Conservation (phyloP, 768 basidiomycete genomes). For the Naematelia encephala region DNA sequence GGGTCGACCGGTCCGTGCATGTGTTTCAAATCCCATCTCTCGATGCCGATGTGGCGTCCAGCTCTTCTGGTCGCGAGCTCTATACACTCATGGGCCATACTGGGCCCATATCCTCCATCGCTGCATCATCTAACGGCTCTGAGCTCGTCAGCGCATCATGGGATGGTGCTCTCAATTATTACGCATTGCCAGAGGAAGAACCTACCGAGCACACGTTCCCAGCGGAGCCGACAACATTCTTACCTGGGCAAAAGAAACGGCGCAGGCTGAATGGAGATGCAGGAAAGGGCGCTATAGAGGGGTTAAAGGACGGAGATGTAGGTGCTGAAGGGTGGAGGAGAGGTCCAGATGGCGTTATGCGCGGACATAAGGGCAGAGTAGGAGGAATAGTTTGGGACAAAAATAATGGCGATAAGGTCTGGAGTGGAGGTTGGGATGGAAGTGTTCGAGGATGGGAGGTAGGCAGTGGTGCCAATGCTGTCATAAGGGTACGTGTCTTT, state of each 20-base stretch:
- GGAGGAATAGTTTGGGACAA: constrained; percentile 65
- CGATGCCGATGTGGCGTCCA: constrained; percentile 39
- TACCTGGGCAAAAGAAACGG: constrained; percentile 59
- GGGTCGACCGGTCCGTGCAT: constrained; percentile 48
- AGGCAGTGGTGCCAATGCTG: constrained; percentile 58
- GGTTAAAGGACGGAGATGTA: constrained; percentile 32
- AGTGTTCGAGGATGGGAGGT: constrained; percentile 85
- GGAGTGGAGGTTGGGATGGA: constrained; percentile 80
- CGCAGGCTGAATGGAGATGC: constrained; percentile 59
- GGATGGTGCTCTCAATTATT: constrained; percentile 81
- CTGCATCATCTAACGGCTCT: constrained; percentile 58
- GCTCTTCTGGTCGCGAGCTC: constrained; percentile 51
- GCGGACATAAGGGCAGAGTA: constrained; percentile 78
- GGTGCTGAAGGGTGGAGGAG: constrained; percentile 49
- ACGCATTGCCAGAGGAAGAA: constrained; percentile 50
- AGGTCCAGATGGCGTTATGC: constrained; percentile 68
- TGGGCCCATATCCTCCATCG: constrained; percentile 69
- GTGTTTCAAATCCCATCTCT: constrained; percentile 48
- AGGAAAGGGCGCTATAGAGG: constrained; percentile 52
- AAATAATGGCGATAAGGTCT: constrained; percentile 41
- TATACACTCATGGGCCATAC: constrained; percentile 82
- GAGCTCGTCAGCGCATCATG: constrained; percentile 78
- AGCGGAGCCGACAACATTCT: constrained; percentile 50
- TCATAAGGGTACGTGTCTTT: constrained; percentile 44
- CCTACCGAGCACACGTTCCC: constrained; percentile 65